A percentile compares a stretch with the other conserved stretches of the same genome.
These are phyloP conservation scores for Aspergillus bridgeri DNA, from an alignment of 495 filamentous ascomycete species.

Conservation along the genomic window DNA sequence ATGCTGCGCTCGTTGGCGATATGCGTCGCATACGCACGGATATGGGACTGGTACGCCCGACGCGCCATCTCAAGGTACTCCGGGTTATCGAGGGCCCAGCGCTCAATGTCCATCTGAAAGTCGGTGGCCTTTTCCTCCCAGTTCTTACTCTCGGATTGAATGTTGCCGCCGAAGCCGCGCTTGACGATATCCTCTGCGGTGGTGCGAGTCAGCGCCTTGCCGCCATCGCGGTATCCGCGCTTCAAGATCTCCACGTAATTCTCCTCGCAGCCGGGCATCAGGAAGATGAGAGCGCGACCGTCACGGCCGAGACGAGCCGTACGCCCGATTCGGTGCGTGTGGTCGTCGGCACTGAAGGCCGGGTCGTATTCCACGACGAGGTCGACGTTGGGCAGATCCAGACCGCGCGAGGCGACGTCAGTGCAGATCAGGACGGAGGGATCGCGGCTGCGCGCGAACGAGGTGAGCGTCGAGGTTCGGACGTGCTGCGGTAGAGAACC, in stretches of 20 bases:
- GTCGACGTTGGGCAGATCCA: conserved; percentile 92
- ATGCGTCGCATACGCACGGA: conserved; percentile 93
- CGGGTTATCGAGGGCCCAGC: conserved; percentile 62
- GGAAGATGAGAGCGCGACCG: conserved; percentile 84
- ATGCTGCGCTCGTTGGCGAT: conserved; percentile 73
- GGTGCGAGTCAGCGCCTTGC: conserved; percentile 48
- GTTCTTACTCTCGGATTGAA: conserved; percentile 37
- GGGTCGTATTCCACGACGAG: conserved; percentile 94
- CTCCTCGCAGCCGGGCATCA: conserved; percentile 87
- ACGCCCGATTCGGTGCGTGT: conserved; percentile 89
- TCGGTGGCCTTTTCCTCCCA: conserved; percentile 72
- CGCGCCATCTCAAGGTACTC: conserved; percentile 67
- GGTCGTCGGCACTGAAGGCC: conserved; percentile 84
- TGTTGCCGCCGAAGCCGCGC: conserved; percentile 54
- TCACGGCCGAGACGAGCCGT: conserved; percentile 88
- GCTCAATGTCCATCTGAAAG: conserved; percentile 72
- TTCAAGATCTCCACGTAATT: conserved; percentile 76
- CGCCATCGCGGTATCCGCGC: conserved; percentile 53
- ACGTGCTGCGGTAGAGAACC: conserved; percentile 87
- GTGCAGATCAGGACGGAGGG: conserved; percentile 85
- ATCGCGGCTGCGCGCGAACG: conserved; percentile 62
- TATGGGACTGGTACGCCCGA: conserved; percentile 83
- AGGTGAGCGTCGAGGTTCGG: conserved; percentile 76
- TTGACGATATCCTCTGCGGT: conserved; percentile 60
- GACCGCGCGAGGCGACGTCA: conserved; percentile 89